Conservation (phyloP, 345 rosid species). For the Microthlaspi erraticum region DNA sequence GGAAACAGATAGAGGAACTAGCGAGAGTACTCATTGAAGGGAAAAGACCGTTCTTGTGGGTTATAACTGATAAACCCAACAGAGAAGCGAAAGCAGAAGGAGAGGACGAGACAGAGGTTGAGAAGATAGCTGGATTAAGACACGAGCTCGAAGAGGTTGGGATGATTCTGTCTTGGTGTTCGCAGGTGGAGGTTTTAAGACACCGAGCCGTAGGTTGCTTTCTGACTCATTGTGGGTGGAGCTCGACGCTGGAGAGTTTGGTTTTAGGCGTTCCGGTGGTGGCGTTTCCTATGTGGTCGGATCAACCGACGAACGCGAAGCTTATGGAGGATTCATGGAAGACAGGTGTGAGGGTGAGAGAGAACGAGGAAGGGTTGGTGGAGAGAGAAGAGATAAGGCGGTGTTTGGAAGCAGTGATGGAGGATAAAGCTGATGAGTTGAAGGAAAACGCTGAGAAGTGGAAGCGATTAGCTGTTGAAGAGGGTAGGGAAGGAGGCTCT, state of each 20-base stretch:
- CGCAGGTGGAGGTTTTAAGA: constrained; percentile 62
- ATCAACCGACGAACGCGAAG: constrained; percentile 65
- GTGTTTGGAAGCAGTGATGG: constrained; percentile 69
- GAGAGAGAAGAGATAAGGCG: constrained; percentile 60
- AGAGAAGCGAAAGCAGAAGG: constrained; percentile 19
- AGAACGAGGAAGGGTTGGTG: constrained; percentile 52
- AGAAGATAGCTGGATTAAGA: constrained; percentile 30
- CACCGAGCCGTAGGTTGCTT: constrained; percentile 65
- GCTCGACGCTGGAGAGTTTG: constrained; percentile 65
- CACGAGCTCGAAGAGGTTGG: constrained; percentile 58
- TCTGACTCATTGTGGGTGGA: constrained; percentile 79
- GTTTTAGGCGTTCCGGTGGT: constrained; percentile 63
- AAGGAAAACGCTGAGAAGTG: constrained; percentile 57
- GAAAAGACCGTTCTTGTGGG: constrained; percentile 58
- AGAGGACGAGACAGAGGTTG: constrained; percentile 36
- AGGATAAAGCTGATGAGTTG: constrained; percentile 45
- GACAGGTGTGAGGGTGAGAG: constrained; percentile 58
- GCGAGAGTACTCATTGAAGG: constrained; percentile 46
- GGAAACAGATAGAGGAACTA: constrained; percentile 54
- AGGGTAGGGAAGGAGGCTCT: constrained; percentile 57
- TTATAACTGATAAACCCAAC: constrained; percentile 46
- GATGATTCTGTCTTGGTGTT: constrained; percentile 69
- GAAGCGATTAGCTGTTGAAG: constrained; percentile 58
- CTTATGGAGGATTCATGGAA: constrained; percentile 61
- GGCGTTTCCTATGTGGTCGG: constrained; percentile 75